phyloP scores from a whole-genome alignment of 2,329 filamentous ascomycete genomes.

The Cercospora beticola region DNA sequence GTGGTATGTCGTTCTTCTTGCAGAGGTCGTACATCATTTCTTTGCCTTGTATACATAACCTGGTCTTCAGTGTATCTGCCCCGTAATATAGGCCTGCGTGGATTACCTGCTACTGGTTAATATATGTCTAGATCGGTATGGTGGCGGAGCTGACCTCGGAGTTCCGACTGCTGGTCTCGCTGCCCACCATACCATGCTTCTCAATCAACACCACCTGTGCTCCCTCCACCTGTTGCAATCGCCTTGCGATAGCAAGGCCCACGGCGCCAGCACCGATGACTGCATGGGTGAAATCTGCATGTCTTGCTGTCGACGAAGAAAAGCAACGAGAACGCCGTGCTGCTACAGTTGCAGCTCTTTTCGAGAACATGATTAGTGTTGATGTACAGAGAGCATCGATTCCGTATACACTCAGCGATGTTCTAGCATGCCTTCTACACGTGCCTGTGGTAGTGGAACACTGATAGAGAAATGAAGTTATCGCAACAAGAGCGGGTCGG shows the following conservation, averaged over 20 bases:
- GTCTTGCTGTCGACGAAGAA: slow-evolving; percentile 42
- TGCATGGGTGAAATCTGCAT: slow-evolving; percentile 64
- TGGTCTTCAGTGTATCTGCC: slow-evolving; percentile 71
- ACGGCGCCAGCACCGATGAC: slow-evolving; percentile 72
- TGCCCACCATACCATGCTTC: slow-evolving; percentile 71
- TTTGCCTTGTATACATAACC: slow-evolving; percentile 76
- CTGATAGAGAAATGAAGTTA: neutral
- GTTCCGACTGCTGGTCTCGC: slow-evolving; percentile 85
- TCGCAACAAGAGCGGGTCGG: neutral
- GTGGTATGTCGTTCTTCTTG: slow-evolving; percentile 62
- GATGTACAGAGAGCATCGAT: neutral
- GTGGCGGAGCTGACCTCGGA: slow-evolving; percentile 61
- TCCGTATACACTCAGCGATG: neutral
- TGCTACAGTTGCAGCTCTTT: neutral
- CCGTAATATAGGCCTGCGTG: slow-evolving; percentile 95
- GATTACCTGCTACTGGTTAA: slow-evolving; percentile 62
- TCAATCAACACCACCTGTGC: slow-evolving; percentile 76
- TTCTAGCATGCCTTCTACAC: neutral
- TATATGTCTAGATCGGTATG: neutral
- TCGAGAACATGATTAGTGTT: slow-evolving; percentile 14
- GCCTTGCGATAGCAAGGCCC: slow-evolving; percentile 74
- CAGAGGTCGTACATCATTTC: slow-evolving; percentile 79
- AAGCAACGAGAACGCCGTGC: slow-evolving; percentile 37
- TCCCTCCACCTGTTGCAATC: slow-evolving; percentile 62
- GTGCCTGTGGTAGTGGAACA: neutral